These are phyloP conservation scores for Quercus phellos DNA, from an alignment of 331 rosid genomes.

Conservation along the genomic window DNA sequence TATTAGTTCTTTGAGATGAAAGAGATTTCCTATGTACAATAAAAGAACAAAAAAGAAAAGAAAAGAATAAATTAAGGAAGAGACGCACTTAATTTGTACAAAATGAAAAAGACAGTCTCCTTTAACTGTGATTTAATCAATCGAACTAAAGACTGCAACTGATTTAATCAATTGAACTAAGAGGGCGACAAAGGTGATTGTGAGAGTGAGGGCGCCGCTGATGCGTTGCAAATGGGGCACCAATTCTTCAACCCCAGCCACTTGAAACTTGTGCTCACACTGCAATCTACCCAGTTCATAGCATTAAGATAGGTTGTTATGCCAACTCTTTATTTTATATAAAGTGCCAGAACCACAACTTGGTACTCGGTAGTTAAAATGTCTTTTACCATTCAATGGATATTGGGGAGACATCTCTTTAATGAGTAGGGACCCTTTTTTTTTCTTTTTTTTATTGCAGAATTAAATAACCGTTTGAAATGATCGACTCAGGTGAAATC, in stretches of 20 bases:
- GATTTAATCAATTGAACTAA: conserved; percentile 29
- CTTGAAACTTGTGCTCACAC: conserved; percentile 84
- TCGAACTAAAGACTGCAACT: conserved; percentile 20
- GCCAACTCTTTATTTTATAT: too few relatives aligned
- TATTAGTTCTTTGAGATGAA: conserved; percentile 44
- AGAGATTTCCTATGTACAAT: conserved; percentile 35
- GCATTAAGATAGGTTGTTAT: too few relatives aligned
- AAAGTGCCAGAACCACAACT: too few relatives aligned
- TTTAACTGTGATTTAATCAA: conserved; percentile 19
- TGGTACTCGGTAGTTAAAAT: too few relatives aligned
- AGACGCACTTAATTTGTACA: conserved; percentile 19
- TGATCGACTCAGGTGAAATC: too few relatives aligned
- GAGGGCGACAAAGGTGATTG: conserved; percentile 27
- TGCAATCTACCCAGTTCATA: conserved; percentile 65
- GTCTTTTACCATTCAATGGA: too few relatives aligned
- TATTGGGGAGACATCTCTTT: too few relatives aligned
- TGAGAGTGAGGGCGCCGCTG: conserved; percentile 31
- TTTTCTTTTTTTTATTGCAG: too few relatives aligned
- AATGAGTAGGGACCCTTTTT: too few relatives aligned
- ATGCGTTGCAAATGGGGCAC: conserved; percentile 95
- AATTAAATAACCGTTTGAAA: too few relatives aligned
- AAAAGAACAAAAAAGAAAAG: conserved; percentile 10
- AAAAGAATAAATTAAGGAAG: conserved; percentile 13
- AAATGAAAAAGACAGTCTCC: conserved; percentile 20
- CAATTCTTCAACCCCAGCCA: conserved; percentile 94